Evolutionary conservation across 106 monocot genomes (phyloP).

Genomic region (Dioscorea zingiberensis): DNA sequence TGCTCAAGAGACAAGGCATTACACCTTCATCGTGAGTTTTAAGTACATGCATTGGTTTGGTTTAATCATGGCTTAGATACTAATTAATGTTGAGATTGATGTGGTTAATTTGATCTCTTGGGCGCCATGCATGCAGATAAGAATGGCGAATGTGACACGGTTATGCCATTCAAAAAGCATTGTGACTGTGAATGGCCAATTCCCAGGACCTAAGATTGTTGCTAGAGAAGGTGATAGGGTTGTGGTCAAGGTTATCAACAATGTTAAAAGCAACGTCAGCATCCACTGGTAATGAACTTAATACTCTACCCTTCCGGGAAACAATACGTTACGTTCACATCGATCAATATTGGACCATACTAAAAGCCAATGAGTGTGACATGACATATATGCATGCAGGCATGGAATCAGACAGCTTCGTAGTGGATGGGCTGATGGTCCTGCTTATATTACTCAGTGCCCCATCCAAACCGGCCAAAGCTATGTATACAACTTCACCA

Average conservation of each 20-base stretch:
- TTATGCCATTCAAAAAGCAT: constrained; percentile 16
- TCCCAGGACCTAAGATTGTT: constrained; percentile 28
- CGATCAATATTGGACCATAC: too few species aligned
- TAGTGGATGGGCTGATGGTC: constrained; percentile 17
- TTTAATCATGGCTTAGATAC: too few species aligned
- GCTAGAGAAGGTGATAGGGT: constrained; percentile 21
- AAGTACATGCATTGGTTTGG: too few species aligned
- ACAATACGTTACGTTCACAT: too few species aligned
- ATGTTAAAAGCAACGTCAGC: constrained; percentile 16
- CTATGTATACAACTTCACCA: constrained; percentile 10
- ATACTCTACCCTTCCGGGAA: too few species aligned
- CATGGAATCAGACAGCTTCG: constrained; percentile 16
- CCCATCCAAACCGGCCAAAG: constrained; percentile 6
- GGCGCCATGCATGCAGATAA: too few species aligned
- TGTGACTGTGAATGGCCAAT: constrained; percentile 22
- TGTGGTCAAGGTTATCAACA: constrained; percentile 22
- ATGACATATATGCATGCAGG: constrained; percentile 20
- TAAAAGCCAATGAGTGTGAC: too few species aligned
- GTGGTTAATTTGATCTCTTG: too few species aligned
- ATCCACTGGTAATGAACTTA: constrained; percentile 20
- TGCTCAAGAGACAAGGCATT: too few species aligned
- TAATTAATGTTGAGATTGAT: too few species aligned
- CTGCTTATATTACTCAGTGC: constrained; percentile 9
- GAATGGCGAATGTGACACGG: constrained; percentile 21
- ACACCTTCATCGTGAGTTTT: too few species aligned